Evolutionary conservation across 306 rosid species (phyloP).

Genomic region (Clitoria ternatea): DNA sequence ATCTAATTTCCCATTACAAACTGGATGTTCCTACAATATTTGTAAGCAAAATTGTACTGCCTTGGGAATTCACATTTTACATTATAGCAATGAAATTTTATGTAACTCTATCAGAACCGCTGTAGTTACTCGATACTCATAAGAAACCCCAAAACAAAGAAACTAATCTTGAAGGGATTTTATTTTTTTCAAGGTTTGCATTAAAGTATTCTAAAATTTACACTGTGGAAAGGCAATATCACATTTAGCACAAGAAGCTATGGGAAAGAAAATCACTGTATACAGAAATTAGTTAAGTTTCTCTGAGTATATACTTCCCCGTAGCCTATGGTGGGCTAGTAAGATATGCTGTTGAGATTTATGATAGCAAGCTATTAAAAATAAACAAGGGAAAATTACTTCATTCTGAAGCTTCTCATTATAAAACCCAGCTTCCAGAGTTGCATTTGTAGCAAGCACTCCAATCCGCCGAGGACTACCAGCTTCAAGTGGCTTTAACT

Average conservation of each 20-base stretch:
- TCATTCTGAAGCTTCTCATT: conserved; percentile 74
- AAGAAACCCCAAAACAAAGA: not conserved
- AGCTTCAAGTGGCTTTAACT: conserved; percentile 79
- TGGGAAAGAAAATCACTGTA: too few relatives aligned
- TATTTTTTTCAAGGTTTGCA: not conserved
- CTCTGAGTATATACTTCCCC: not conserved
- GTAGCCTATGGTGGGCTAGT: not conserved
- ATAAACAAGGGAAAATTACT: conserved; percentile 38
- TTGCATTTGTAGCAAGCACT: conserved; percentile 62
- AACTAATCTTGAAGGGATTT: not conserved
- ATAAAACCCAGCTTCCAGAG: conserved; percentile 64
- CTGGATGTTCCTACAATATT: not conserved
- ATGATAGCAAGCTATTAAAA: not conserved
- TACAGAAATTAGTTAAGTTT: not conserved
- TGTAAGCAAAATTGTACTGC: not conserved
- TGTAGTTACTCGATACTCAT: conserved; percentile 4
- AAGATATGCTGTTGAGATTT: conserved; percentile 3
- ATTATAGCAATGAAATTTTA: not conserved
- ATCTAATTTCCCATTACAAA: not conserved
- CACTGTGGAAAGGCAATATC: not conserved
- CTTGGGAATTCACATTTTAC: not conserved
- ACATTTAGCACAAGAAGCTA: not conserved
- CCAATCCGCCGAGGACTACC: conserved; percentile 73
- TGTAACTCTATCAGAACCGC: not conserved
- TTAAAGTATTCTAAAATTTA: not conserved